Evolutionary conservation across 805 yeast genomes (phyloP).

Genomic region (Wickerhamomyces bovis): DNA sequence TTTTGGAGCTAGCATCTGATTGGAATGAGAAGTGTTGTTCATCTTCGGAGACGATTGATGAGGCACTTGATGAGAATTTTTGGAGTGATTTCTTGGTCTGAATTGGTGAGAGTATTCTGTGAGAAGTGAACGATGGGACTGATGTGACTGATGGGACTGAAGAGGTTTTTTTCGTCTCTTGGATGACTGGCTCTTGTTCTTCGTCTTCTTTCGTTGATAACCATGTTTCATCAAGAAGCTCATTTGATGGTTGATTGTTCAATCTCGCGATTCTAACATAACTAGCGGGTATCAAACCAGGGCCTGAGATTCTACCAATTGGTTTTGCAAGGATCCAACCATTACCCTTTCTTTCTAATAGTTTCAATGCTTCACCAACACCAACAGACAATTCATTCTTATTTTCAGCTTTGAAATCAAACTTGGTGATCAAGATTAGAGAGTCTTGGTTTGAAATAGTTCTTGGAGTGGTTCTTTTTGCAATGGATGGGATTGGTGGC

Average conservation of each 20-base stretch:
- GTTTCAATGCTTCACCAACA: slow-evolving; percentile 47
- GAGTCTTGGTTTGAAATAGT: slow-evolving; percentile 7
- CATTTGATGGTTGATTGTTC: slow-evolving; percentile 24
- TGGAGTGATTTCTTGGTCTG: background rate
- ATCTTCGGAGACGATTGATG: slow-evolving; percentile 5
- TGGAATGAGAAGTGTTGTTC: slow-evolving; percentile 12
- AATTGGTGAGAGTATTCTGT: background rate
- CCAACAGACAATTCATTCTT: slow-evolving; percentile 38
- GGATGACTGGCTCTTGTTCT: background rate
- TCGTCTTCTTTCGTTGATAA: slow-evolving; percentile 8
- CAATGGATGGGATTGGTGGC: slow-evolving; percentile 5
- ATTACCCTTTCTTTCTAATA: slow-evolving; percentile 40
- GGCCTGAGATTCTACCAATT: slow-evolving; percentile 37
- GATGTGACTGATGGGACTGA: background rate
- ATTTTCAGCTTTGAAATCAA: slow-evolving; percentile 38
- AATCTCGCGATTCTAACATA: slow-evolving; percentile 41
- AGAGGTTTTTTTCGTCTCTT: background rate
- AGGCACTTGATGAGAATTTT: slow-evolving; percentile 4
- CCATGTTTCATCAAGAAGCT: slow-evolving; percentile 19
- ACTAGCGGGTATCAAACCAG: slow-evolving; percentile 48
- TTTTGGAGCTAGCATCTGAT: slow-evolving; percentile 1
- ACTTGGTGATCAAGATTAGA: slow-evolving; percentile 39
- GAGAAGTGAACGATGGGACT: background rate
- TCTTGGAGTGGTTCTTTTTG: slow-evolving; percentile 8
- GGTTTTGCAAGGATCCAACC: slow-evolving; percentile 56